phyloP scores from a whole-genome alignment of 495 filamentous ascomycete species.

The Daldinia vernicosa region DNA sequence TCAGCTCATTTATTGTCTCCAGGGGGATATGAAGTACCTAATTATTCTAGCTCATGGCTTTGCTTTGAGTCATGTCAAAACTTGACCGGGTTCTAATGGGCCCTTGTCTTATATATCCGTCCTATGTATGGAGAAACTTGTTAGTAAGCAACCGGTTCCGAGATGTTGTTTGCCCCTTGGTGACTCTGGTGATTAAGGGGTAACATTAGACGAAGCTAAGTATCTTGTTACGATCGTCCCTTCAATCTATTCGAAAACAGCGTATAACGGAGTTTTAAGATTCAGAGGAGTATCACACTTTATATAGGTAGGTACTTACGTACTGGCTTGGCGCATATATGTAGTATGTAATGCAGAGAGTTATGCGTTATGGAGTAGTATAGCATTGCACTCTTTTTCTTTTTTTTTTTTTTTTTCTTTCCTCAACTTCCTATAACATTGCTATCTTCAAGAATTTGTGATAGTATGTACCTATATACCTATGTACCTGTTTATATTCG shows the following conservation, averaged over 20 bases:
- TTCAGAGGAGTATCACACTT: not conserved
- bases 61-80: conserved; percentile 5
- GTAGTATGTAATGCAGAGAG: not conserved
- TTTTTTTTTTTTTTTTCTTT: not conserved
- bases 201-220: conserved; percentile 4
- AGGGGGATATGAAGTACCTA: not conserved
- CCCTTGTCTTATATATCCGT: conserved; percentile 13
- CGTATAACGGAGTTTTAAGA: not conserved
- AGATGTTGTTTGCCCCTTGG: not conserved
- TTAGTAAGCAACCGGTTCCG: not conserved
- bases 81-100: not conserved
- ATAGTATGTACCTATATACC: too few relatives aligned
- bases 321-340: not conserved
- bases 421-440: too few relatives aligned
- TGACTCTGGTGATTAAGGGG: not conserved
- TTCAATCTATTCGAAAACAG: not conserved
- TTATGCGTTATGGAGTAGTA: not conserved
- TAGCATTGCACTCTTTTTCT: not conserved
- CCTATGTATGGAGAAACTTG: not conserved
- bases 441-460: too few relatives aligned
- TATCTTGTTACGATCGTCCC: not conserved
- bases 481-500: too few relatives aligned
- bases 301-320: not conserved
- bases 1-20: not conserved
- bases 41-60: not conserved